These are phyloP conservation scores for Xylariales sp. DNA, from an alignment of 2,329 filamentous ascomycete genomes.

Conservation along the genomic window DNA sequence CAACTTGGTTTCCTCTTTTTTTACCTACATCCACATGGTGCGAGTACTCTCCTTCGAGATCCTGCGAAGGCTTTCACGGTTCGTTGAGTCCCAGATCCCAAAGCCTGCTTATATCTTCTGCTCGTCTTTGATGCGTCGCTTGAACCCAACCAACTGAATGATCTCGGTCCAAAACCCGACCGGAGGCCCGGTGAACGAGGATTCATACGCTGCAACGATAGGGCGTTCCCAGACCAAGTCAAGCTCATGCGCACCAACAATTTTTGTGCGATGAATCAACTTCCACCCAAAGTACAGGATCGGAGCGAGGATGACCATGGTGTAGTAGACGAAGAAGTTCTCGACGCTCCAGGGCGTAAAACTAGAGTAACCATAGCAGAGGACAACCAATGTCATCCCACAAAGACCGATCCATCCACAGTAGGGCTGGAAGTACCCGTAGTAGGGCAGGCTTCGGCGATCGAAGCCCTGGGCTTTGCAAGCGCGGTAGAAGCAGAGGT, in stretches of 20 bases:
- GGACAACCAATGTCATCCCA: conserved; percentile 33
- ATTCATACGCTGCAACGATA: conserved; percentile 45
- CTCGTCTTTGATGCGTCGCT: neutral
- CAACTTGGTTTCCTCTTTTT: no score
- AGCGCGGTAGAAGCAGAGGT: conserved; percentile 51
- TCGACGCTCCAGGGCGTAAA: conserved; percentile 31
- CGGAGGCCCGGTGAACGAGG: conserved; percentile 7
- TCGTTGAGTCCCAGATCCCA: no score
- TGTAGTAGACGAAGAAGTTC: conserved; percentile 39
- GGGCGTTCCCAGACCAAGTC: conserved; percentile 54
- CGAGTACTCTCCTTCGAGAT: neutral
- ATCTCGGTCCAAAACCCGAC: conserved; percentile 12
- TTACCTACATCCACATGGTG: neutral
- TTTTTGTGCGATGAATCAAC: conserved; percentile 51
- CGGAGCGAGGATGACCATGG: conserved; percentile 35
- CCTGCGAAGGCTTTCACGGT: no score
- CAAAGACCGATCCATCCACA: conserved; percentile 39
- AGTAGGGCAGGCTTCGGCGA: conserved; percentile 50
- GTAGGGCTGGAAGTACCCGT: conserved; percentile 52
- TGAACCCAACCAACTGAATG: conserved; percentile 5
- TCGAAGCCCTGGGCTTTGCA: conserved; percentile 42
- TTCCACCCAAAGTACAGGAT: conserved; percentile 58
- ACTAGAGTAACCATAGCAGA: conserved; percentile 49
- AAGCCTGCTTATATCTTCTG: conserved; percentile 5
- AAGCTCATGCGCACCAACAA: conserved; percentile 45